A percentile compares a stretch with the other conserved stretches of the same genome.
These are phyloP conservation scores for Pythium aristosporum DNA, from an alignment of 352 stramenopile species.

Conservation along the genomic window DNA sequence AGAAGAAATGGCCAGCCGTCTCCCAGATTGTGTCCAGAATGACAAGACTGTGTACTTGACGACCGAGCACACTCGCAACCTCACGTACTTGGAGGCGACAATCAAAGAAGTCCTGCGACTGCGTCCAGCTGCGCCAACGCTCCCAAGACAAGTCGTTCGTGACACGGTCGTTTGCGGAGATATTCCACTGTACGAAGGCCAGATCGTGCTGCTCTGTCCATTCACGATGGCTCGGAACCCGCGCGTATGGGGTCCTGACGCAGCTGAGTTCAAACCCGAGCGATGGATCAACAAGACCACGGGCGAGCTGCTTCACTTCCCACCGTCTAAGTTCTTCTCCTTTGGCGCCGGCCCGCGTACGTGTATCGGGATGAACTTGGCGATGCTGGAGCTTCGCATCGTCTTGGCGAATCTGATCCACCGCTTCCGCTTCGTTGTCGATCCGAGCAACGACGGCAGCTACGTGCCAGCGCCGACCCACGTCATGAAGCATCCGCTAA, in stretches of 20 bases:
- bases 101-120: slow-evolving; percentile 68
- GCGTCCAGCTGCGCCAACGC: slow-evolving; percentile 58
- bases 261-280: slow-evolving; percentile 9
- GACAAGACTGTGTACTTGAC: slow-evolving; percentile 8
- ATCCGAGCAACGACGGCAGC: no score
- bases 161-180: slow-evolving; percentile 50
- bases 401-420: no score
- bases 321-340: no score
- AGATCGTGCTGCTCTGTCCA: slow-evolving; percentile 21
- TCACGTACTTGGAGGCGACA: slow-evolving; percentile 44
- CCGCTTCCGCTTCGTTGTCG: no score
- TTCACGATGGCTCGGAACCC: slow-evolving; percentile 35
- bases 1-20: slow-evolving; percentile 38
- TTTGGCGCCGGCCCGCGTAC: no score
- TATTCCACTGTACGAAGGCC: slow-evolving; percentile 27
- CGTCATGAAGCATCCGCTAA: no score
- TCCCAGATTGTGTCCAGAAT: no score
- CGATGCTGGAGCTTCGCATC: no score
- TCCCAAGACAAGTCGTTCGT: slow-evolving; percentile 39
- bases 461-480: no score
- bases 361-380: no score
- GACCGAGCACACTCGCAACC: slow-evolving; percentile 4
- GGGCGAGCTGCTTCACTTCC: background rate
- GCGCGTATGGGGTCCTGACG: slow-evolving; percentile 18
- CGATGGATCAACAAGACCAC: slow-evolving; percentile 42